Base-by-base conservation (phyloP, 106 monocot species). In the Acorus gramineus region DNA sequence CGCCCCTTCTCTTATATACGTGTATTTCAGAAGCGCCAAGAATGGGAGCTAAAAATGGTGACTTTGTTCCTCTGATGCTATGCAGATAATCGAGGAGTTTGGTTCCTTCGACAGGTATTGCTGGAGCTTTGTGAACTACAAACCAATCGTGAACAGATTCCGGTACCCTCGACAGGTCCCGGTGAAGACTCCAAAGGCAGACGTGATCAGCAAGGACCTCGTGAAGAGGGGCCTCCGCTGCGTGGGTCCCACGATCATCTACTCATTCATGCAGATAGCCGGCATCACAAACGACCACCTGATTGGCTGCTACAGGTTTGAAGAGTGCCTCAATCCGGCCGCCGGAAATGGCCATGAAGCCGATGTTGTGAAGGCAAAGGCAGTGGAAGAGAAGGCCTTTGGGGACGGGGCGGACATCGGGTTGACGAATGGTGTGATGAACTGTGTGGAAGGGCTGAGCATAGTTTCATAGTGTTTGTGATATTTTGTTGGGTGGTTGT, bases 121-220 rank as follows among this genome's bases (percentile, higher is more conserved):
- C 42, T 82, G 82, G 82, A 71, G 67, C 59, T 78, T 78, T 63
- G 70, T 82, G 47, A 82, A 82, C 66, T 54, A 82, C 59, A 82
- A 63, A 54, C 74, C 78, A 6, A 70, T 74, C 5, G 49, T 69
- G 7, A 78, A 48, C 68, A 50, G 71, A 53, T 78, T 73, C 68
- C 78, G 78, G 14, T 57, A 78, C 43, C 50, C 68, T 2, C 72
- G 78, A 0, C 72, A 78, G 50, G 72, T 78, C 57, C 78, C 73
- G 0, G 63, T 63, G 42, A 67, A 72, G 56, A 68, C 63, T 3
- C 66, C 78, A 2, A 78, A 78, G n/a, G 78, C 78, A 14, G 78
- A 78, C 3, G 57, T 56, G 7, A 73, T 78, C 55, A 78, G 78
- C 61, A 72, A 78, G 53, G 78, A 78, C 61, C 7, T 78, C 11